Evolutionary conservation across 257 asterid species (phyloP).

Genomic region (Anisodus acutangulus): DNA sequence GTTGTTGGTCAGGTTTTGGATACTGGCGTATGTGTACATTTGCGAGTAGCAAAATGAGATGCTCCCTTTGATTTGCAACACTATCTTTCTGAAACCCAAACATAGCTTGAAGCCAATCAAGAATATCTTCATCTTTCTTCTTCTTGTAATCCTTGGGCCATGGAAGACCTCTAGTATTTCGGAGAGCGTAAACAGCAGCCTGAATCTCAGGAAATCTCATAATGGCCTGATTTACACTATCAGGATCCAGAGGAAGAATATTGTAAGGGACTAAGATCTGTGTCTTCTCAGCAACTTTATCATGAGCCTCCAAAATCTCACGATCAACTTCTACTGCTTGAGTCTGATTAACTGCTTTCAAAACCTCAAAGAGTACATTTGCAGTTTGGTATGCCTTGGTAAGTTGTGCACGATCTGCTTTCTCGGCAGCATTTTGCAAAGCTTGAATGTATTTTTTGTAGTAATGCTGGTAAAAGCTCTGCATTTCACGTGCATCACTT

Average conservation of each 20-base stretch:
- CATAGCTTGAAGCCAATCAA: conserved; percentile 99
- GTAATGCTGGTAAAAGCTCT: conserved; percentile 98
- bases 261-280: conserved; percentile 95
- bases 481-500: conserved; percentile 99
- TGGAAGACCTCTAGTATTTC: conserved; percentile 93
- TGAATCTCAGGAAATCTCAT: conserved; percentile 99
- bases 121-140: conserved; percentile 96
- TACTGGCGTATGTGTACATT: conserved; percentile 96
- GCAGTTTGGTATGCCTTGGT: conserved; percentile 99
- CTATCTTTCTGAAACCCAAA: conserved; percentile 99
- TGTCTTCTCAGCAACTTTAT: conserved; percentile 96
- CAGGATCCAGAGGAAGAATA: conserved; percentile 97
- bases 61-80: conserved; percentile 97
- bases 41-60: conserved; percentile 93
- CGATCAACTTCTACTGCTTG: conserved; percentile 98
- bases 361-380: conserved; percentile 96
- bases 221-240: conserved; percentile 94
- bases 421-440: conserved; percentile 96
- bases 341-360: conserved; percentile 96
- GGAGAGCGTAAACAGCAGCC: conserved; percentile 92
- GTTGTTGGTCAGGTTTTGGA: conserved; percentile 98
- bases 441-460: conserved; percentile 98
- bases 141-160: conserved; percentile 98
- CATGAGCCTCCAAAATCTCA: conserved; percentile 96
- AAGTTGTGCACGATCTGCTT: conserved; percentile 97